Evolutionary conservation across 352 stramenopile genomes (phyloP).

Genomic region (Phytopythium helicoides): DNA sequence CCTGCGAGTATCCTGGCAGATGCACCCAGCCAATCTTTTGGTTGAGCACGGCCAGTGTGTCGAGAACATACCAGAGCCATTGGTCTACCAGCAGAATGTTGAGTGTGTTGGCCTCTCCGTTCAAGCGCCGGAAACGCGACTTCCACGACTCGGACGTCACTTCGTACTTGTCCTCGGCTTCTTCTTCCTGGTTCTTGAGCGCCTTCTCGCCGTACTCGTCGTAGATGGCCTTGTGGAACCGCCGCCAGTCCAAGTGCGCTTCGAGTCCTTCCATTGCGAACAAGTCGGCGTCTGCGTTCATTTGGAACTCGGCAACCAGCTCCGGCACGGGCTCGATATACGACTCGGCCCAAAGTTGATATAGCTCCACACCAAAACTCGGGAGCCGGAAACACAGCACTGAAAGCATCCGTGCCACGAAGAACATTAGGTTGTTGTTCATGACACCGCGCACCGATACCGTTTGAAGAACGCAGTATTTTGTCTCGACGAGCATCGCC

Average conservation of each 20-base stretch:
- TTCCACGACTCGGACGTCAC: constrained; percentile 83
- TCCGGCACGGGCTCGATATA: constrained; percentile 78
- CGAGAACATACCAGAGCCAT: constrained; percentile 89
- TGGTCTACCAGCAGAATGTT: constrained; percentile 88
- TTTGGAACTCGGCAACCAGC: constrained; percentile 74
- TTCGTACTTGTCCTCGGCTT: constrained; percentile 90
- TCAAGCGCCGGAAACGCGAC: constrained; percentile 73
- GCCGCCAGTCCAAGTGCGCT: constrained; percentile 85
- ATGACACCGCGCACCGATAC: constrained; percentile 87
- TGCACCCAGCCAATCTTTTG: constrained; percentile 89
- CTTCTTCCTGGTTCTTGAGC: constrained; percentile 84
- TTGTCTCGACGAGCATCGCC: constrained; percentile 88
- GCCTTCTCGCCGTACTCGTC: constrained; percentile 86
- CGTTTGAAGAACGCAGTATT: constrained; percentile 86
- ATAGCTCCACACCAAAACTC: constrained; percentile 86
- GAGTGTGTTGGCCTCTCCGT: constrained; percentile 81
- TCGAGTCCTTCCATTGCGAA: constrained; percentile 89
- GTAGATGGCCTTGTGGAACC: constrained; percentile 87
- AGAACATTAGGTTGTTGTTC: constrained; percentile 93
- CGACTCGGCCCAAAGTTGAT: constrained; percentile 86
- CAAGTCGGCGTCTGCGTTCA: constrained; percentile 79
- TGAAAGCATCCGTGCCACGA: constrained; percentile 84
- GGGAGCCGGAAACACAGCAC: constrained; percentile 84
- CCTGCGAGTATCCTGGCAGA: constrained; percentile 82
- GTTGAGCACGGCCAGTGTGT: constrained; percentile 86